Percentiles rank a stretch among this genome's conserved stretches.
phyloP scores from a whole-genome alignment of 1,139 yeast species.

The Yamadazyma membranifaciens region DNA sequence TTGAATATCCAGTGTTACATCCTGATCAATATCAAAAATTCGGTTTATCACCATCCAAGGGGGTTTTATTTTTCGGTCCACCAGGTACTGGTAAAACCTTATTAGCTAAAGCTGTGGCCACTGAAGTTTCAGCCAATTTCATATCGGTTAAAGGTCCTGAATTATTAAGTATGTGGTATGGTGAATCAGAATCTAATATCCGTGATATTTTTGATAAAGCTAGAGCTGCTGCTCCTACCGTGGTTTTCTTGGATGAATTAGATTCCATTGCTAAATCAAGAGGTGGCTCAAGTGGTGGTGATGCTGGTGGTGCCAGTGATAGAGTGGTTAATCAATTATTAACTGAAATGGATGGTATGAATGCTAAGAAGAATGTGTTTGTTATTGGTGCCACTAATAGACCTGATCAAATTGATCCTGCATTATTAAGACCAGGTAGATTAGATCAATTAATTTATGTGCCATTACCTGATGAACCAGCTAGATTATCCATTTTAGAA shows the following conservation, averaged over 20 bases:
- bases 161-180: constrained; percentile 97
- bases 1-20: constrained; percentile 96
- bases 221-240: constrained; percentile 98
- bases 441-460: constrained; percentile 97
- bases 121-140: constrained; percentile 95
- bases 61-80: constrained; percentile 97
- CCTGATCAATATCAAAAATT: constrained; percentile 98
- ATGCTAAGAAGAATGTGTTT: constrained; percentile 96
- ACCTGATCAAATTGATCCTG: constrained; percentile 99
- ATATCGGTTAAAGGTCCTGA: constrained; percentile 98
- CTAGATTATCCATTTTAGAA: constrained; percentile 86
- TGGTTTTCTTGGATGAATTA: constrained; percentile 94
- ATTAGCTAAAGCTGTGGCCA: constrained; percentile 97
- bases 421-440: constrained; percentile 98
- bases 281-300: constrained; percentile 69
- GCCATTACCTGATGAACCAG: constrained; percentile 94
- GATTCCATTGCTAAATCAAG: constrained; percentile 98
- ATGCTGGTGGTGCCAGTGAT: constrained; percentile 98
- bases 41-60: constrained; percentile 96
- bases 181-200: constrained; percentile 96
- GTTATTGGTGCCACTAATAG: constrained; percentile 99
- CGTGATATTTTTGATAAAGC: constrained; percentile 98
- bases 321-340: constrained; percentile 97
- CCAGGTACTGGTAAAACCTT: constrained; percentile 99
- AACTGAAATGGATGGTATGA: constrained; percentile 99